Conservation (phyloP, 768 basidiomycete genomes). For the Favolaschia claudopus region DNA sequence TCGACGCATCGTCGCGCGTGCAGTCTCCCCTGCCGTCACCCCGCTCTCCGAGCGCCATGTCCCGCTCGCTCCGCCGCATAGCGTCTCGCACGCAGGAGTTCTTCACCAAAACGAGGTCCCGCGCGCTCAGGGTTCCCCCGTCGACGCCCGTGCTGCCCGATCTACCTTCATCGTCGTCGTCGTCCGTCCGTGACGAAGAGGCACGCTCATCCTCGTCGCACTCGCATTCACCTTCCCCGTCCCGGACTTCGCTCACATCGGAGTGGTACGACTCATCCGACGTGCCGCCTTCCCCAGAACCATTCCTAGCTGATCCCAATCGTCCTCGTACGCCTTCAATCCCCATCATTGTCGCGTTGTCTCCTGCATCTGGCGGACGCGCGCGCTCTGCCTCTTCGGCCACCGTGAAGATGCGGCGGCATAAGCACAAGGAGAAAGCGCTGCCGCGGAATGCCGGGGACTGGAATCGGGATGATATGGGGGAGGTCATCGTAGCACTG, state of each 20-base stretch:
- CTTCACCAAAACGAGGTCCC: neutral
- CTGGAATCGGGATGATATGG: constrained; percentile 21
- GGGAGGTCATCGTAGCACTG: constrained; percentile 21
- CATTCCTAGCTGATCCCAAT: neutral
- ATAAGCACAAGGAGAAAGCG: neutral
- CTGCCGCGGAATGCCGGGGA: neutral
- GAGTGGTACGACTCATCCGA: constrained; percentile 21
- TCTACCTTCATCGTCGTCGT: neutral
- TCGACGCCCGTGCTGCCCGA: neutral
- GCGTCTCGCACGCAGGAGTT: constrained; percentile 17
- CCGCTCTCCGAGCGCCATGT: neutral
- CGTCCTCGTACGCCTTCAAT: neutral
- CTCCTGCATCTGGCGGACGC: neutral
- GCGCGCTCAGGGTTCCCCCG: neutral
- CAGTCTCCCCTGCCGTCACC: neutral
- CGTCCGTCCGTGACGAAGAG: neutral
- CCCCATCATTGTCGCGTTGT: constrained; percentile 2
- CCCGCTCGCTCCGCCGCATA: constrained; percentile 14
- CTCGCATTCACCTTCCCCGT: neutral
- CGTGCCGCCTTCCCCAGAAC: neutral
- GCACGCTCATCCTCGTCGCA: neutral
- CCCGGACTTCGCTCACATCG: constrained; percentile 9
- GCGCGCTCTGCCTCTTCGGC: constrained; percentile 13
- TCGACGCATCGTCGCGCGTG: neutral
- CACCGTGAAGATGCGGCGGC: constrained; percentile 2